Evolutionary conservation across 1,284 basidiomycete species (phyloP).

Genomic region (Ceratobasidium sp.): DNA sequence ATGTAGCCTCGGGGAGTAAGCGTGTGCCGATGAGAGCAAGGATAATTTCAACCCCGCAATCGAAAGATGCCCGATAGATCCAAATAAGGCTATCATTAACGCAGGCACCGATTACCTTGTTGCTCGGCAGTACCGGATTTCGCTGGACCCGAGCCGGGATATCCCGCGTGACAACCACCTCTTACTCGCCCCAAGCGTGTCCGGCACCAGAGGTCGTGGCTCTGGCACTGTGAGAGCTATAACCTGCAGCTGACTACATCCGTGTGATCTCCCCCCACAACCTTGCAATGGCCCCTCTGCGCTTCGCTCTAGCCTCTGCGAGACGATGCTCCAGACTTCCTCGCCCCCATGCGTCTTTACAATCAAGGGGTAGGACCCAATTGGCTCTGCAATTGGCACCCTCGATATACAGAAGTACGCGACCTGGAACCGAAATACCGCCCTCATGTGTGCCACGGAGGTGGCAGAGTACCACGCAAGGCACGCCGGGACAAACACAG

Average conservation of each 20-base stretch:
- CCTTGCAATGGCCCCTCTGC: conserved; percentile 21
- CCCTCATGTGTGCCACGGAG: conserved; percentile 25
- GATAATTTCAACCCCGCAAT: not conserved
- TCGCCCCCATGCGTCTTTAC: not conserved
- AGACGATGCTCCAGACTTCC: conserved; percentile 24
- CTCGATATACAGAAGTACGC: conserved; percentile 9
- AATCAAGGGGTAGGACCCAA: conserved; percentile 27
- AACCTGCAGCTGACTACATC: not conserved
- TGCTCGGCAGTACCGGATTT: not conserved
- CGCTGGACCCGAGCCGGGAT: conserved; percentile 13
- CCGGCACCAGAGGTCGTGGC: not conserved
- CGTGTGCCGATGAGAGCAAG: conserved; percentile 11
- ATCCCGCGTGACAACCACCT: conserved; percentile 11
- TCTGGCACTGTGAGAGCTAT: not conserved
- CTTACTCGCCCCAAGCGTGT: not conserved
- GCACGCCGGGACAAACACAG: conserved; percentile 23
- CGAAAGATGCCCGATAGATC: conserved; percentile 9
- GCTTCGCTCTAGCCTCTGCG: conserved; percentile 2
- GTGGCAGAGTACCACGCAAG: conserved; percentile 28
- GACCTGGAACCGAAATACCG: not conserved
- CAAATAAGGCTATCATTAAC: conserved; percentile 42
- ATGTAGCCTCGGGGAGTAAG: conserved; percentile 25
- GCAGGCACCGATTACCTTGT: conserved; percentile 5
- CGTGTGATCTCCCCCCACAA: not conserved
- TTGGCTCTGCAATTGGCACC: conserved; percentile 13